Evolutionary conservation across 2,329 filamentous ascomycete genomes (phyloP), one percentile per base, ranked within the genome.

Genomic region (Talaromyces pinophilus): DNA sequence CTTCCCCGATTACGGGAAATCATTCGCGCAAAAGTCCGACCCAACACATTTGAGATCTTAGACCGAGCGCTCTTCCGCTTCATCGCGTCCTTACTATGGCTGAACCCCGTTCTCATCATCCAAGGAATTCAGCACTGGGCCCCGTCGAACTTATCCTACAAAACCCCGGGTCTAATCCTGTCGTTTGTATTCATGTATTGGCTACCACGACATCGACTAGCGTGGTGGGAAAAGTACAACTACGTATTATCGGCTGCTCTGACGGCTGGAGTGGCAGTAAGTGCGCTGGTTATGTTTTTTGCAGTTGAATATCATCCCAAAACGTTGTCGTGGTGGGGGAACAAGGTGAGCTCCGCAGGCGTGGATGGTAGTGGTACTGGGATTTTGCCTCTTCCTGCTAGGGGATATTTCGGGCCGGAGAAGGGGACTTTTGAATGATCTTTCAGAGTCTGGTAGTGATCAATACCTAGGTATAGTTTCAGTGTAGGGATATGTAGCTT

Each of bases 111-210:
- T 50, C 59, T 62, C 4, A 62, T 62, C 7, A 62, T 62, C 19
- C 59, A 62, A 25, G 59, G 59, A 5, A 62, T 62, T 6, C 59
- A 62, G 59, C 59, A 62, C 42, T 62, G 59, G 59, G 59, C 59
- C 13, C 59, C 59, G 50, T 62, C 59, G 2, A 62, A 62, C 42
- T 25, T 62, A 30, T 48, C 59, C 25, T 62, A 62, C 42, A 62
- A 62, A 44, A 62, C 59, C 3, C 59, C 59, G 13, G 59, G 42
- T 50, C 46, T 62, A 22, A 62, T 62, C 25, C 44, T 62, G n/a
- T 62, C 59, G 1, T 62, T 62, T 62, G 59, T 62, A n/a, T 62
- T 62, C 59, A 62, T 62, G 59, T 62, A 62, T 38, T 62, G 59
- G 59, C 30, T 62, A 3, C 59, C 59, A 15, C 40, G 25, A 28